Evolutionary conservation across 441 rosid species (phyloP), one percentile per base, ranked within the genome.

Genomic region (Erysimum cheiri): DNA sequence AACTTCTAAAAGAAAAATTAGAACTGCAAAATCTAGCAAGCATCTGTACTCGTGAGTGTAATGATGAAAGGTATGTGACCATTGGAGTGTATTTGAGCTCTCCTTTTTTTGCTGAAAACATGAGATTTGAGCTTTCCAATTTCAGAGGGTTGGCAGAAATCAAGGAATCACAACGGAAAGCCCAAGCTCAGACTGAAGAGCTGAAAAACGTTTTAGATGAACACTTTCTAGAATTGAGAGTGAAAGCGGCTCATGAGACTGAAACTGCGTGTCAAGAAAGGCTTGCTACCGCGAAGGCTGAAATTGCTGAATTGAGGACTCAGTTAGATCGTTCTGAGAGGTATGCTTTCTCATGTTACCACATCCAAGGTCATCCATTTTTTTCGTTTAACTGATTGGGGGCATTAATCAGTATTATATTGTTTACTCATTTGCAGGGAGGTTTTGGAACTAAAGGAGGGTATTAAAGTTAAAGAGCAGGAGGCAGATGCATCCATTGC

Each of bases 191-290:
- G 88, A 91, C 93, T 78, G 90, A 80, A 77, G 81, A 81, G 69
- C 78, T 95, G 77, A 82, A 78, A 78, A 82, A 76, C 57, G 93
- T 88, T 61, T 80, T 95, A 65, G 95, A 89, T 67, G 98, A 95
- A 75, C 97, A 95, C 78, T 80, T 89, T 81, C 83, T 92, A 35
- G 96, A 95, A 82, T 74, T 95, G 84, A 88, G 99, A 84, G 97
- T 92, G 68, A 90, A 84, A 84, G 99, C 98, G 52, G 99, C 99
- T 75, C 86, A 87, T 67, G 97, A 92, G 80, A 89, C 96, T 36
- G 95, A 90, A 77, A 87, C 81, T 82, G 97, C 97, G 58, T 92
- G 98, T 81, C 95, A 85, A 70, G 84, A 80, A 82, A 88, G 99
- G 79, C 98, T 95, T 80, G 82, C 84, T 63, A 82, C 76, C 55